These are phyloP conservation scores for Botrytis fabae DNA, from an alignment of 2,329 filamentous ascomycete genomes.

Conservation along the genomic window DNA sequence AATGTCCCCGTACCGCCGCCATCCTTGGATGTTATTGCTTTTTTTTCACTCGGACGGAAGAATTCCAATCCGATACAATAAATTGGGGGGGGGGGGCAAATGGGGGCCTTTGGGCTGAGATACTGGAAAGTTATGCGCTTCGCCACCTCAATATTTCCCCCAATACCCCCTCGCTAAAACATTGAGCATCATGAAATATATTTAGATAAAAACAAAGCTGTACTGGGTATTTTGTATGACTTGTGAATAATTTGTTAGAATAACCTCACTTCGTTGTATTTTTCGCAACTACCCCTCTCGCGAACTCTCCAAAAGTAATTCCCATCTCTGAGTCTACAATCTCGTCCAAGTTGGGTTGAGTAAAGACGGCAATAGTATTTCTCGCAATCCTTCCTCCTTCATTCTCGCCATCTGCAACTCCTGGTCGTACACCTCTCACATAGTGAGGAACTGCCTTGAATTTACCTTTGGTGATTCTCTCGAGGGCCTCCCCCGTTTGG, in stretches of 20 bases:
- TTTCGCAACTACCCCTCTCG: constrained; percentile 45
- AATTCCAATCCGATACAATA: neutral
- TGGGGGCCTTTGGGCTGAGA: neutral
- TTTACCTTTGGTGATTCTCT: constrained; percentile 84
- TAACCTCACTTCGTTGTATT: constrained; percentile 39
- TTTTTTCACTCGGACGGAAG: neutral
- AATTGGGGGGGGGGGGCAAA: neutral
- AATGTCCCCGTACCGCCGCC: neutral
- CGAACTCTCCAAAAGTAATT: constrained; percentile 75
- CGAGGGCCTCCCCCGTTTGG: constrained; percentile 89
- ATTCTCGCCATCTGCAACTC: constrained; percentile 43
- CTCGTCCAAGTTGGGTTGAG: constrained; percentile 88
- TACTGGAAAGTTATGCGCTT: neutral
- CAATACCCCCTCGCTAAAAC: constrained; percentile 14
- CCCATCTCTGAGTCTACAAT: constrained; percentile 68
- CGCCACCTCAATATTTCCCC: neutral
- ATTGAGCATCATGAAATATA: neutral
- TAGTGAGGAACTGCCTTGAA: constrained; percentile 97
- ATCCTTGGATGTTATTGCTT: neutral
- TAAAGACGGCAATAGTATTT: constrained; percentile 95
- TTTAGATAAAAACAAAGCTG: neutral
- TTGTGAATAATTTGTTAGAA: neutral
- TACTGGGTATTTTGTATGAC: neutral
- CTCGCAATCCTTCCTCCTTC: constrained; percentile 60
- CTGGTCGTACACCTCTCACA: constrained; percentile 71